phyloP scores from a whole-genome alignment of 805 yeast species.

The Lipomyces sp. region DNA sequence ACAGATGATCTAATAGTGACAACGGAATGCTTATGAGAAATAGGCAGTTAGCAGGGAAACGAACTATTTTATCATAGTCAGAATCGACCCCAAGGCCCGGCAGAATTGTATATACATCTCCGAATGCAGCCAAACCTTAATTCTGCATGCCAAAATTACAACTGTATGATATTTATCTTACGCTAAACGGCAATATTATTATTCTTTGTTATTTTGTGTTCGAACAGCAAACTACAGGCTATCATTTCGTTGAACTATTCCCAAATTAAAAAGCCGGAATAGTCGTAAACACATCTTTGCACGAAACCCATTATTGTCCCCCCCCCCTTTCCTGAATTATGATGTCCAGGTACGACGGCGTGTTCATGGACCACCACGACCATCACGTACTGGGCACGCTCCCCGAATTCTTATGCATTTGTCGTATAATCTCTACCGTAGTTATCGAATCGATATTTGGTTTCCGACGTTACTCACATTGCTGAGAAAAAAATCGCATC shows the following conservation, averaged over 20 bases:
- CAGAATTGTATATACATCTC: no score
- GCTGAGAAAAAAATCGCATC: constrained; percentile 1
- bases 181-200: no score
- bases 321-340: neutral
- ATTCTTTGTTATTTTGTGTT: neutral
- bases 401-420: neutral
- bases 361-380: neutral
- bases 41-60: no score
- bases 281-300: neutral
- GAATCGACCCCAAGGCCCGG: no score
- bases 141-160: neutral
- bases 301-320: neutral
- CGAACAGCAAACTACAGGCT: neutral
- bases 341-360: neutral
- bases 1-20: no score
- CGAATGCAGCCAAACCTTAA: neutral
- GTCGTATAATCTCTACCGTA: neutral
- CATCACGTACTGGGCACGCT: neutral
- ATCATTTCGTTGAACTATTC: neutral
- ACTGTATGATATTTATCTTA: no score
- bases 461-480: neutral
- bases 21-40: no score
- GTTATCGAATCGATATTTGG: neutral
- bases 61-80: no score
- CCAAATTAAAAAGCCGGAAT: neutral